Evolutionary conservation across 176 grass and related monocot species (phyloP).

Genomic region (Alloteropsis semialata): DNA sequence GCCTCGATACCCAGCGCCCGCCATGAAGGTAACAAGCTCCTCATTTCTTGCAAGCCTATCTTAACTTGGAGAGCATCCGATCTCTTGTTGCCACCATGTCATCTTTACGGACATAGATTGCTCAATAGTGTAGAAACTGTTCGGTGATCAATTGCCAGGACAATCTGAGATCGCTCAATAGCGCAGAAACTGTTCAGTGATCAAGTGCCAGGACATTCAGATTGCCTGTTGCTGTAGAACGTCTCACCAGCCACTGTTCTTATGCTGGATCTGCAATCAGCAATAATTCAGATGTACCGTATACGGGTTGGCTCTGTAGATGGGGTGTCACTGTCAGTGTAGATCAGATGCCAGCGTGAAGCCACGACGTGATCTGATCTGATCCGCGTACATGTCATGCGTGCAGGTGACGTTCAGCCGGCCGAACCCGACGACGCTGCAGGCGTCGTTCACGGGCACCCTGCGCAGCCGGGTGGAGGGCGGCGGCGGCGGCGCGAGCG

Average conservation of each 20-base stretch:
- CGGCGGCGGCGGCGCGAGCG: constrained; percentile 40
- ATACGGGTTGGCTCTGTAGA: background rate
- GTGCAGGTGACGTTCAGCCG: constrained; percentile 61
- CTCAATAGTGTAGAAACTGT: background rate
- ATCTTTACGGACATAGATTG: background rate
- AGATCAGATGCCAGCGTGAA: background rate
- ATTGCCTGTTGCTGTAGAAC: background rate
- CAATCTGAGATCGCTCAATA: no score
- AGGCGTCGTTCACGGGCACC: constrained; percentile 67
- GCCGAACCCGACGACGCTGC: constrained; percentile 56
- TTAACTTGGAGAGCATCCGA: no score
- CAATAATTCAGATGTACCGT: background rate
- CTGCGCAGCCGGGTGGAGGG: constrained; percentile 56
- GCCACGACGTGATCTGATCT: background rate
- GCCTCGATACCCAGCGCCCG: constrained; percentile 53
- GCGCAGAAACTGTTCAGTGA: no score
- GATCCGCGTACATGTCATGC: background rate
- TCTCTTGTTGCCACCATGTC: background rate
- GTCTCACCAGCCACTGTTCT: background rate
- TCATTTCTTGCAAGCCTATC: background rate
- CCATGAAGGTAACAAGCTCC: constrained; percentile 68
- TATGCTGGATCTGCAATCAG: background rate
- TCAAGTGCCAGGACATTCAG: background rate
- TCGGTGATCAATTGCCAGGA: background rate
- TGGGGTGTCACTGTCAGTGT: background rate